Evolutionary conservation across 73 alveolate genomes (phyloP).

Genomic region (Symbiodinium natans): DNA sequence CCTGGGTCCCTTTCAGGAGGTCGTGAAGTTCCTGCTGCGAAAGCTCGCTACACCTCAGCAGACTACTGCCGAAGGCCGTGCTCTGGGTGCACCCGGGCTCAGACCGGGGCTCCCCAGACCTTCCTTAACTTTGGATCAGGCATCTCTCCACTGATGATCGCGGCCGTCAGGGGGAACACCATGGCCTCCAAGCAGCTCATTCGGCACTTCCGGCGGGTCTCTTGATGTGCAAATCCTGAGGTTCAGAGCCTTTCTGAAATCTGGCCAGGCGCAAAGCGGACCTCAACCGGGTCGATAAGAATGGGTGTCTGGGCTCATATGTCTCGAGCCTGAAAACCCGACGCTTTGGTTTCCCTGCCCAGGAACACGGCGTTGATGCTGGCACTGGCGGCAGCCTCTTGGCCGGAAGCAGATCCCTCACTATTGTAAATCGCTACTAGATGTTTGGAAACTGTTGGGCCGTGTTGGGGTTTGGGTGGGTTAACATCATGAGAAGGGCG

Average conservation of each 20-base stretch:
- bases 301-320: not conserved
- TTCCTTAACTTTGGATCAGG: not conserved
- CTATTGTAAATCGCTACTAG: too few species aligned
- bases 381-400: constrained; percentile 51
- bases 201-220: not conserved
- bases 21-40: constrained; percentile 55
- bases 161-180: constrained; percentile 62
- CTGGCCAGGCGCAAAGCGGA: constrained; percentile 25
- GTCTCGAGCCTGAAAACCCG: too few species aligned
- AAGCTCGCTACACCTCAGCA: constrained; percentile 48
- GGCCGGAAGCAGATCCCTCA: not conserved
- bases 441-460: not conserved
- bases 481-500: too few species aligned
- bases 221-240: not conserved
- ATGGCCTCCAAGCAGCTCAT: constrained; percentile 70
- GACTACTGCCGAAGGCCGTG: constrained; percentile 6
- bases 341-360: too few species aligned
- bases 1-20: not conserved
- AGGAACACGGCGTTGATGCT: constrained; percentile 65
- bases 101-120: not conserved
- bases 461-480: not conserved
- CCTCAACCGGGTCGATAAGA: constrained; percentile 15
- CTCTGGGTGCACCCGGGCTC: not conserved
- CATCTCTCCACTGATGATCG: constrained; percentile 38
- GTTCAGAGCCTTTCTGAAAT: not conserved